Conservation (phyloP, 2,329 filamentous ascomycete genomes). For the Xylaria sp. region DNA sequence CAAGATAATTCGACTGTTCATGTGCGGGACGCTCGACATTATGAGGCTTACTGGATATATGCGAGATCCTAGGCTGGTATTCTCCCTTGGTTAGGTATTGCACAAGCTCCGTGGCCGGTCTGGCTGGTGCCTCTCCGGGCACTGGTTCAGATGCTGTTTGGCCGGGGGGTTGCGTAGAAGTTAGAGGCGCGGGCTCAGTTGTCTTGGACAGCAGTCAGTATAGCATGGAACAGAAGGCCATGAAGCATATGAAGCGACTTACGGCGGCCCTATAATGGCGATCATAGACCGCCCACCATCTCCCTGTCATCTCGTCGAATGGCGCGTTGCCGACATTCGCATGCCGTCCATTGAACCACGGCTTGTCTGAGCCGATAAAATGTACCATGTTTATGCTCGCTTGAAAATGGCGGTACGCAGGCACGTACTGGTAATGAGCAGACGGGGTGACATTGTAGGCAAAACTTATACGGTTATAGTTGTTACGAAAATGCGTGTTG, state of each 20-base stretch:
- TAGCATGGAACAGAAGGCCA: slow-evolving; percentile 21
- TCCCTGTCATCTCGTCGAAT: slow-evolving; percentile 84
- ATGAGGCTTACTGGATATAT: slow-evolving; percentile 50
- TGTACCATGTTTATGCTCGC: slow-evolving; percentile 90
- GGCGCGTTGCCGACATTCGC: slow-evolving; percentile 66
- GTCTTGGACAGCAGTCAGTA: slow-evolving; percentile 42
- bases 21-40: slow-evolving; percentile 43
- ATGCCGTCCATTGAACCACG: slow-evolving; percentile 77
- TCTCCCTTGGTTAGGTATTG: slow-evolving; percentile 67
- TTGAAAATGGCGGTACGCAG: slow-evolving; percentile 93
- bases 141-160: too few species aligned
- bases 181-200: slow-evolving; percentile 22
- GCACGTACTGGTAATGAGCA: slow-evolving; percentile 96
- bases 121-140: background rate
- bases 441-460: slow-evolving; percentile 97
- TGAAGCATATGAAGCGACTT: slow-evolving; percentile 40
- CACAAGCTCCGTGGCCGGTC: slow-evolving; percentile 53
- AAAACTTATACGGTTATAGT: slow-evolving; percentile 90
- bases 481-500: slow-evolving; percentile 90
- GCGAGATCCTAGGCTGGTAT: slow-evolving; percentile 53
- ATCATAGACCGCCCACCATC: slow-evolving; percentile 97
- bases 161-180: slow-evolving; percentile 13
- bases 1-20: slow-evolving; percentile 30
- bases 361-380: slow-evolving; percentile 93
- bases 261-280: slow-evolving; percentile 76